phyloP scores from a whole-genome alignment of 495 filamentous ascomycete genomes.

The Bryoglossum gracile region DNA sequence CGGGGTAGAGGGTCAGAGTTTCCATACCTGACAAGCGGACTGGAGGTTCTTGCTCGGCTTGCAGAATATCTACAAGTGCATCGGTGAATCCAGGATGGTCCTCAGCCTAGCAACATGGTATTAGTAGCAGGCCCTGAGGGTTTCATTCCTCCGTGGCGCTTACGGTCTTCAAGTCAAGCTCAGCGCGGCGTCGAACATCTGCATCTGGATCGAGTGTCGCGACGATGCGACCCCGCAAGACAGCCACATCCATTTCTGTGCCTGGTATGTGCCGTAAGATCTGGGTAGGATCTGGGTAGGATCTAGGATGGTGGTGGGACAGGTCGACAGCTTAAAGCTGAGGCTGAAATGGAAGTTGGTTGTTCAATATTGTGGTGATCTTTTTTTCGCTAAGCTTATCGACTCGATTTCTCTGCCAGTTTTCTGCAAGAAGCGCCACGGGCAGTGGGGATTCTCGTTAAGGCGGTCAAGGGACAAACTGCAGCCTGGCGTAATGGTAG shows the following conservation, averaged over 20 bases:
- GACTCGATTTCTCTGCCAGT: background rate
- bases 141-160: constrained; percentile 29
- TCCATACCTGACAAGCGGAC: constrained; percentile 80
- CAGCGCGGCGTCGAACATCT: constrained; percentile 75
- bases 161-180: constrained; percentile 92
- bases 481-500: background rate
- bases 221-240: constrained; percentile 78
- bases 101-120: constrained; percentile 61
- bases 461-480: background rate
- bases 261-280: constrained; percentile 8
- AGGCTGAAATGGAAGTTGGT: background rate
- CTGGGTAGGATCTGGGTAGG: too few species aligned
- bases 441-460: background rate
- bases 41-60: constrained; percentile 73
- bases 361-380: constrained; percentile 2
- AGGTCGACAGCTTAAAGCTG: constrained; percentile 3
- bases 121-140: constrained; percentile 15
- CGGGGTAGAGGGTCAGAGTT: constrained; percentile 11
- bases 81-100: constrained; percentile 83
- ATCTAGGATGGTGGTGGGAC: too few species aligned
- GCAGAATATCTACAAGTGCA: constrained; percentile 82
- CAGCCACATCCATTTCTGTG: constrained; percentile 70
- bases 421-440: too few species aligned
- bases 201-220: constrained; percentile 82
- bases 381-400: constrained; percentile 3